phyloP scores from a whole-genome alignment of 148 eudicot species.

The Nyssa sinensis region DNA sequence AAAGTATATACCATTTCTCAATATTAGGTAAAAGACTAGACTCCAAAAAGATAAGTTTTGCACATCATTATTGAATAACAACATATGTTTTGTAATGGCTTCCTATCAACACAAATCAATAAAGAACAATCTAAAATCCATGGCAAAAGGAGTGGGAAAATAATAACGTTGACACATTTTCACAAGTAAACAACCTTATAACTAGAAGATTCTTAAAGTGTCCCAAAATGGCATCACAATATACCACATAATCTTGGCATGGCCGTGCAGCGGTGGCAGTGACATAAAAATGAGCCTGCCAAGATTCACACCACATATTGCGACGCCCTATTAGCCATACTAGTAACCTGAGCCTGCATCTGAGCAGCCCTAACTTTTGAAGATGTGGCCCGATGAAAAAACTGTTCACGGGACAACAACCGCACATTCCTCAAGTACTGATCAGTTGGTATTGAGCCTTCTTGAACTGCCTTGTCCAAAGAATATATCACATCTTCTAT shows the following conservation, averaged over 20 bases:
- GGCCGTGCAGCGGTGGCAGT: not conserved
- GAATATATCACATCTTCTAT: constrained; percentile 85
- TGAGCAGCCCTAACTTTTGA: constrained; percentile 75
- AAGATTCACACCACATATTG: constrained; percentile 41
- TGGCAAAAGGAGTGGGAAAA: not conserved
- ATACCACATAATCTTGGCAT: not conserved
- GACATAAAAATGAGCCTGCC: not conserved
- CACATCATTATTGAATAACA: not conserved
- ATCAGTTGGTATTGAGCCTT: constrained; percentile 75
- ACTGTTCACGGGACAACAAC: constrained; percentile 84
- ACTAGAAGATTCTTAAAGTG: not conserved
- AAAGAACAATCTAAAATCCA: not conserved
- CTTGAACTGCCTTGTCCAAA: constrained; percentile 84
- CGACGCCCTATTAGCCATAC: constrained; percentile 75
- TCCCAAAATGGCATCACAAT: not conserved
- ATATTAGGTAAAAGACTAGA: not conserved
- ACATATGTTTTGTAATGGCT: not conserved
- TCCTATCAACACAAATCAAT: constrained; percentile 6
- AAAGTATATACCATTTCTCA: not conserved
- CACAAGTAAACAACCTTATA: constrained; percentile 4
- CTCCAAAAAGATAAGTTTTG: not conserved
- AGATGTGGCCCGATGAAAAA: constrained; percentile 68
- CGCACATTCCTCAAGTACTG: constrained; percentile 84
- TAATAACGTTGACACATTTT: constrained; percentile 4
- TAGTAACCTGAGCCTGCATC: constrained; percentile 85